A percentile compares a stretch with the other conserved stretches of the same genome.
Conservation (phyloP, 257 asterid genomes). For the Nicotiana benthamiana region DNA sequence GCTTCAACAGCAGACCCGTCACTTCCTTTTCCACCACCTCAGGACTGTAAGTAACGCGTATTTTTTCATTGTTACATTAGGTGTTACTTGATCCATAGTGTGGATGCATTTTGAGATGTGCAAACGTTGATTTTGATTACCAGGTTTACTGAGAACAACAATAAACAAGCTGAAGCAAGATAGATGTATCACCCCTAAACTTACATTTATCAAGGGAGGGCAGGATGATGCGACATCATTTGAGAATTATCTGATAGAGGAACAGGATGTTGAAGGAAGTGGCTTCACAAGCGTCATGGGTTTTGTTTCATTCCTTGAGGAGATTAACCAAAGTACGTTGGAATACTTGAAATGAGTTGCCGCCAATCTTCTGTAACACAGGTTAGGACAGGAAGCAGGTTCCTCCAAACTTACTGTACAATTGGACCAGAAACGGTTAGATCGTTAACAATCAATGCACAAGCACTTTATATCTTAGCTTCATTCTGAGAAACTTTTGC, state of each 20-base stretch:
- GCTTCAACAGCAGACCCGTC: constrained; percentile 78
- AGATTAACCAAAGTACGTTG: constrained; percentile 58
- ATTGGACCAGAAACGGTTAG: not conserved
- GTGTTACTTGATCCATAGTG: not conserved
- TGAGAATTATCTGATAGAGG: constrained; percentile 93
- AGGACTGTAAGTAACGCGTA: constrained; percentile 69
- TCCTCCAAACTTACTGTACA: not conserved
- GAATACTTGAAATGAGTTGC: constrained; percentile 42
- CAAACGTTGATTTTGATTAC: not conserved
- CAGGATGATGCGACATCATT: constrained; percentile 78
- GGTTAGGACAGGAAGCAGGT: not conserved
- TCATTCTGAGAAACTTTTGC: not conserved
- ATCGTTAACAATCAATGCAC: not conserved
- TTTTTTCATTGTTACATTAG: not conserved
- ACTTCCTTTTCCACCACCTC: constrained; percentile 98
- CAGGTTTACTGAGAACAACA: constrained; percentile 77
- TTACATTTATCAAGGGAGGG: constrained; percentile 72
- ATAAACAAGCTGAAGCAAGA: constrained; percentile 90
- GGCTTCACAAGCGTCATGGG: constrained; percentile 85
- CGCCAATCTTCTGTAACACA: not conserved
- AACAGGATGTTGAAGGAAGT: constrained; percentile 82
- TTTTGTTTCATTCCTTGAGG: constrained; percentile 84
- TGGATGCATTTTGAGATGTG: not conserved
- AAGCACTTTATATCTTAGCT: not conserved
- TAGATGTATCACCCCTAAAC: constrained; percentile 77